A percentile compares a stretch with the other conserved stretches of the same genome.
phyloP scores from a whole-genome alignment of 164 flowering plant species.

The Liriodendron chinense region DNA sequence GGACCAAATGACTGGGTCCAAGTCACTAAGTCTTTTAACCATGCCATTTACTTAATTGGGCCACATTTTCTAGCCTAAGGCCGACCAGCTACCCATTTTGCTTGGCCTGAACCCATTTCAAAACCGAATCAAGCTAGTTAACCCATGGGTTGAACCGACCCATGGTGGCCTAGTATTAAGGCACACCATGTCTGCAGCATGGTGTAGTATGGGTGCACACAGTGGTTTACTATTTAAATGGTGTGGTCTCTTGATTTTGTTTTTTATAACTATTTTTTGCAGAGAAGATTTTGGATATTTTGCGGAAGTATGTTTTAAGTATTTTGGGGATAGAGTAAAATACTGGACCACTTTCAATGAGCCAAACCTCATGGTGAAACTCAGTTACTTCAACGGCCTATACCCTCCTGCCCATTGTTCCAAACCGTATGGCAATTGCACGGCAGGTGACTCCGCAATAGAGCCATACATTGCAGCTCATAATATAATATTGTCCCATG shows the following conservation, averaged over 20 bases:
- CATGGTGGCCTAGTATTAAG: too few relatives aligned
- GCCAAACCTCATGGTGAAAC: background rate
- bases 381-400: background rate
- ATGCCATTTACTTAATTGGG: too few relatives aligned
- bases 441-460: background rate
- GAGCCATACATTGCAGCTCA: slow-evolving; percentile 14
- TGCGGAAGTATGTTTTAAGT: slow-evolving; percentile 5
- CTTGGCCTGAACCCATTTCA: too few relatives aligned
- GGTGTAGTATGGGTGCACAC: too few relatives aligned
- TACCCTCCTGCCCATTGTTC: slow-evolving; percentile 12
- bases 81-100: too few relatives aligned
- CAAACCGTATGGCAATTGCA: background rate
- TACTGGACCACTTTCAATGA: slow-evolving; percentile 13
- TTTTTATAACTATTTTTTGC: background rate
- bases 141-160: too few relatives aligned
- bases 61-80: too few relatives aligned
- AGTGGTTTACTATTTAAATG: background rate
- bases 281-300: slow-evolving; percentile 11
- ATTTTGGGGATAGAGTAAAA: slow-evolving; percentile 13
- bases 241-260: background rate
- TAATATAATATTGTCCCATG: slow-evolving; percentile 10
- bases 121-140: too few relatives aligned
- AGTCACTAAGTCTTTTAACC: too few relatives aligned
- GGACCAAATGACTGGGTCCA: too few relatives aligned
- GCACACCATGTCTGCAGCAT: too few relatives aligned